phyloP scores from a whole-genome alignment of 495 filamentous ascomycete species.

The Neurospora sp. region DNA sequence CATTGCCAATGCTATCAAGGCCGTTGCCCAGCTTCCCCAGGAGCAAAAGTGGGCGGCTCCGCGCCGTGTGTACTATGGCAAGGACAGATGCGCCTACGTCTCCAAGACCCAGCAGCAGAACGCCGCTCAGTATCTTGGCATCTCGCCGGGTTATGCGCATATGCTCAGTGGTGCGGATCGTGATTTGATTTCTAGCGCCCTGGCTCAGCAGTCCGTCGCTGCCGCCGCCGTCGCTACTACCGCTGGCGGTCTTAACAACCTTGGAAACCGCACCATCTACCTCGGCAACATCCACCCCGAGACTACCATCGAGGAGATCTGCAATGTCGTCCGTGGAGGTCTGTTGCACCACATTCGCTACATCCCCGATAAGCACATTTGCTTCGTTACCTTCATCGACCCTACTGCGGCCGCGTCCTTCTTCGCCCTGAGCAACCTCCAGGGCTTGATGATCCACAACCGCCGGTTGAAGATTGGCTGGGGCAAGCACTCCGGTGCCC shows the following conservation, averaged over 20 bases:
- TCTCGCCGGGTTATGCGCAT: conserved; percentile 94
- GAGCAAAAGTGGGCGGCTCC: conserved; percentile 95
- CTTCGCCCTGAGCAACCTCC: conserved; percentile 92
- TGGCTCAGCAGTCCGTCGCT: conserved; percentile 95
- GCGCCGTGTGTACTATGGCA: conserved; percentile 93
- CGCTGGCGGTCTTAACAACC: conserved; percentile 90
- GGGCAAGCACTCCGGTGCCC: conserved; percentile 97
- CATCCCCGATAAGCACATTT: conserved; percentile 99
- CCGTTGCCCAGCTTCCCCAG: conserved; percentile 92
- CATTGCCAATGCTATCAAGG: conserved; percentile 96
- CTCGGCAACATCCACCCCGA: conserved; percentile 98
- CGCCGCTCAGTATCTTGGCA: conserved; percentile 93
- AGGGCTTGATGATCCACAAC: conserved; percentile 99
- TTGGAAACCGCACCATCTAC: conserved; percentile 96
- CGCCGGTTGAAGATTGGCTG: conserved; percentile 95
- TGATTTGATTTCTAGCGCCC: conserved; percentile 87
- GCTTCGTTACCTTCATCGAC: conserved; percentile 99
- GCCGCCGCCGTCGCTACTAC: conserved; percentile 94
- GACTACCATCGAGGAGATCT: conserved; percentile 97
- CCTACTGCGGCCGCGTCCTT: conserved; percentile 96
- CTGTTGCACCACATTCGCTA: conserved; percentile 96
- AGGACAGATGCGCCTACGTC: conserved; percentile 95
- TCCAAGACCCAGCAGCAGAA: conserved; percentile 99
- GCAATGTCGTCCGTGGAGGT: conserved; percentile 90
- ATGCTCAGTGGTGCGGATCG: conserved; percentile 92